Evolutionary conservation across 805 yeast species (phyloP), one percentile per base, ranked within the genome.

Genomic region (Diddensiella transvaalensis): DNA sequence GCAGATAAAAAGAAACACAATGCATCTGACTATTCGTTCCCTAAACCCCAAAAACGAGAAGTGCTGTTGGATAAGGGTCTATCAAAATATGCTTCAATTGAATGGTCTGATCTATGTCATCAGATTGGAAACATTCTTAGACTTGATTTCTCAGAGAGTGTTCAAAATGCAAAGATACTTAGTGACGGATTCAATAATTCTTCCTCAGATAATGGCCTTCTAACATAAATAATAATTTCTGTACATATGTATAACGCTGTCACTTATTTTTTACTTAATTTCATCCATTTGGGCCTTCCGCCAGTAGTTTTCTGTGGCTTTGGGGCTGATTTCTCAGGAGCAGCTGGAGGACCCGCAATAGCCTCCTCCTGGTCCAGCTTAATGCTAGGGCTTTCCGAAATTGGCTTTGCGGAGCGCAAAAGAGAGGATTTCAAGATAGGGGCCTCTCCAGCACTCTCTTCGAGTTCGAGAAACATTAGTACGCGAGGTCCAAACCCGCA

Each of bases 401-500:
- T 47, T 21, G 59, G 61, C 48, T 63, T 63, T 0, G 76, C 77
- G 4, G 58, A 41, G 3, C 56, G 32, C 30, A 70, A 43, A 41
- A 46, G 55, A 39, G 54, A 48, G 4, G 48, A 44, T 26, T 47
- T 49, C 19, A 54, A 40, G 30, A 56, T 35, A 6, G 41, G 23
- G 13, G 22, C 35, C 32, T 37, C 40, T 4, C 38, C 39, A 13
- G 30, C 29, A 6, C 41, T 11, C 17, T 40, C 48, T 8, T 30
- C 40, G 58, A 63, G 60, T 18, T 68, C 67, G 42, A 76, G 69
- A 4, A 70, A 36, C 11, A 78, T 53, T 35, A 78, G 56, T 6
- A 74, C 77, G 50, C 80, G 74, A 11, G 74, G 55, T 1, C 77
- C 77, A 49, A 81, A 72, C 2, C 65, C 61, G 45, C 71, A 64